Base-by-base conservation (phyloP, 2,329 filamentous ascomycete species). In the Metarhizium guizhouense region DNA sequence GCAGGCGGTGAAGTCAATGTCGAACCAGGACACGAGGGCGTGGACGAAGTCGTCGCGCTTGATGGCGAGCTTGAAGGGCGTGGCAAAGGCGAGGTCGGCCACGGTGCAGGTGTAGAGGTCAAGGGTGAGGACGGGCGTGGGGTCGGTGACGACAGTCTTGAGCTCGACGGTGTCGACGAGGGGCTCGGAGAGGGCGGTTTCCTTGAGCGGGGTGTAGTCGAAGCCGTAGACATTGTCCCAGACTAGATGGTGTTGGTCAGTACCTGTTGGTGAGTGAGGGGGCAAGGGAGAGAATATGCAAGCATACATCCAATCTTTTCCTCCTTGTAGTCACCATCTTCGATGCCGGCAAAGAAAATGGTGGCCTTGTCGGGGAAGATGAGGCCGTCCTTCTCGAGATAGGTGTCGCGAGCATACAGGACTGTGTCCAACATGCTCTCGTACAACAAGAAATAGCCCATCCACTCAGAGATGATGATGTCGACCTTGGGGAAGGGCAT, bases 391-490 rank as follows among this genome's bases (percentile, higher is more conserved):
- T 88, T 86, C 60, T 77, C 79, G 58, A 99, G 85, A 74, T 96
- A 99, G 71, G 81, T 87, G 80, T 99, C 94, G 65, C 94, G 86
- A 30, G 94, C 94, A 70, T 96, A 97, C 57, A 99, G 82, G 52
- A 99, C 94, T 36, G 94, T 99, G 77, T 99, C 94, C 68, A 99
- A 76, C 94, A 99, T 99, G 83, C 84, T 89, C 84, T 99, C 94
- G 76, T 99, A 99, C 59, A 99, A 85, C 54, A 99, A 78, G 79
- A 97, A 97, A 78, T 99, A 99, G 38, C 94, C 94, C 94, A 99
- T 99, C 94, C 94, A 99, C 79, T 99, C 94, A 2, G 93, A 97
- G 72, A 99, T 95, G 76, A 99, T 99, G 71, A 99, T 99, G 70
- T 99, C 94, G 62, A 99, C 94, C 76, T 97, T 89, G 67, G 90